Evolutionary conservation across 768 basidiomycete genomes (phyloP), one percentile per base, ranked within the genome.

Genomic region (Russula emetica): DNA sequence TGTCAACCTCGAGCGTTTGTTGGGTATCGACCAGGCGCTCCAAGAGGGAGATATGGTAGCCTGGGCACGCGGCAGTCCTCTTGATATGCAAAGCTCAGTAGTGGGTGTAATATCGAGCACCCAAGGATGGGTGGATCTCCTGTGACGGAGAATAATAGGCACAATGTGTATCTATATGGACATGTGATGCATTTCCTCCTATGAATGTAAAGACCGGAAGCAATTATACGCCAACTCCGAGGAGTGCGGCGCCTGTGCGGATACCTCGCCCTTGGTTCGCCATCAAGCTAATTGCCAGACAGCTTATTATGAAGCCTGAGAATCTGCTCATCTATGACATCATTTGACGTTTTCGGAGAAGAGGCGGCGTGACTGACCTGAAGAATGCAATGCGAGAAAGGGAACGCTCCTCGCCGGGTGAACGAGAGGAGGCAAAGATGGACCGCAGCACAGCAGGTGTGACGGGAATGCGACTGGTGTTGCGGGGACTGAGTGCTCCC

Each of bases 311-410:
- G 71, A 92, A 94, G 1, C 90, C 92, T 2, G 88, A 79, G 72
- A 94, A 94, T 62, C 91, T 93, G 49, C 9, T 24, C 36, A 40
- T 22, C 30, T 22, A 20, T 61, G 40, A 44, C 16, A 30, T 62
- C 24, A 40, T 13, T 50, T 22, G 58, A 44, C 13, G 26, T 60
- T 32, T 34, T 14, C 50, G 20, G 60, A 36, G 49, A 14, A 42
- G 60, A 38, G 32, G 7, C 9, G 5, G 24, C 24, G 38, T 61
- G 60, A 58, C 70, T 52, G 73, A 89, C 91, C 92, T 83, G 74
- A 93, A 93, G 78, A 94, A 94, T 34, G 92, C 91, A 57, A 91
- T 80, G 16, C 90, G 83, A 44, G 91, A 94, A 58, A 94, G 85
- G 0, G 88, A 85, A 32, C 92, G 83, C 72, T 94, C 91, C 72